Evolutionary conservation across 495 filamentous ascomycete genomes (phyloP).

Genomic region (Aspergillus cristatus): DNA sequence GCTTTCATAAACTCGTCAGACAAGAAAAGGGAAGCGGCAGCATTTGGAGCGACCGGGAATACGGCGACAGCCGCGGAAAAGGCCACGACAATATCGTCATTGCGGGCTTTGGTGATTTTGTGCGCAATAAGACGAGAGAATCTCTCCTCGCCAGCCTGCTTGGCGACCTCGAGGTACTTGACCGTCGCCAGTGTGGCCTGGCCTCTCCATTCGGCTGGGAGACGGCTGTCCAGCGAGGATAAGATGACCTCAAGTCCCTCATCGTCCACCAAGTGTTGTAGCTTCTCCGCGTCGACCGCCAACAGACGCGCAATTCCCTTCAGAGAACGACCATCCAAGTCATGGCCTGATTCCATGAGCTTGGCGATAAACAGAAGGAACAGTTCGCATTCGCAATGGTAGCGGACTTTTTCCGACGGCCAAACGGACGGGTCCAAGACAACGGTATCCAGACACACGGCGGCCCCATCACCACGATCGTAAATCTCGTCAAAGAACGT

Average conservation of each 20-base stretch:
- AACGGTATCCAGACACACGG: slow-evolving; percentile 48
- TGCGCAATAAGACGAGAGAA: slow-evolving; percentile 58
- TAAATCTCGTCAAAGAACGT: slow-evolving; percentile 50
- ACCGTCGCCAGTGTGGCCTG: slow-evolving; percentile 69
- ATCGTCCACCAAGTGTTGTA: slow-evolving; percentile 62
- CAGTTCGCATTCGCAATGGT: slow-evolving; percentile 47
- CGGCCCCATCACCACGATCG: slow-evolving; percentile 49
- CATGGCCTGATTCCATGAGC: slow-evolving; percentile 52
- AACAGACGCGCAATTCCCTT: slow-evolving; percentile 55
- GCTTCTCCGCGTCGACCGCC: slow-evolving; percentile 44
- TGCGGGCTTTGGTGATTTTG: slow-evolving; percentile 40
- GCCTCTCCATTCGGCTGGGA: slow-evolving; percentile 54
- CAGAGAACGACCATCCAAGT: slow-evolving; percentile 49
- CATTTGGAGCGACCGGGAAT: slow-evolving; percentile 71
- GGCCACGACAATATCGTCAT: slow-evolving; percentile 58
- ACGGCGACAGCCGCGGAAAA: slow-evolving; percentile 82
- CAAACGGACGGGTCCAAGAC: slow-evolving; percentile 50
- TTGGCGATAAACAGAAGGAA: slow-evolving; percentile 59
- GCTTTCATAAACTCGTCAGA: slow-evolving; percentile 69
- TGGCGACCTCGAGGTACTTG: slow-evolving; percentile 70
- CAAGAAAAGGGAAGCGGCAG: slow-evolving; percentile 67
- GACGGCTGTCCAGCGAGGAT: slow-evolving; percentile 65
- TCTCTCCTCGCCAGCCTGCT: slow-evolving; percentile 52
- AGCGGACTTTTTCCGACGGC: slow-evolving; percentile 40
- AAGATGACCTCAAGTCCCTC: slow-evolving; percentile 75